phyloP scores from a whole-genome alignment of 805 yeast genomes.

The Candida morakotiae region DNA sequence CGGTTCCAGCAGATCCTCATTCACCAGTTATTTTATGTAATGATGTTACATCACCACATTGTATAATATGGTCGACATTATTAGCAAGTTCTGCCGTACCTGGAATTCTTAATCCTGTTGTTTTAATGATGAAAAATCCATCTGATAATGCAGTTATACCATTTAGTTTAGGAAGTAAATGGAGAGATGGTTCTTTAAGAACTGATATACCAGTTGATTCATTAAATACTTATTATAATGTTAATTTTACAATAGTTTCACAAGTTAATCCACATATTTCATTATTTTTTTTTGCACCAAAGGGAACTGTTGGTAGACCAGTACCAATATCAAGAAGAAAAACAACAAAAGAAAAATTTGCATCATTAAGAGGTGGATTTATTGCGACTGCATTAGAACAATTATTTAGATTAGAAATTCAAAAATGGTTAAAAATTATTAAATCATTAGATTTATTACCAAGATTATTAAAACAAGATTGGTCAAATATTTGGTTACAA shows the following conservation, averaged over 20 bases:
- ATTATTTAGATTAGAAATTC: constrained; percentile 64
- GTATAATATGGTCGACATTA: constrained; percentile 76
- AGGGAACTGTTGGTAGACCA: constrained; percentile 79
- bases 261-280: constrained; percentile 83
- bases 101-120: constrained; percentile 76
- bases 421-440: constrained; percentile 71
- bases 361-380: constrained; percentile 68
- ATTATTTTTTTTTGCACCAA: constrained; percentile 70
- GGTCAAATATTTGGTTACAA: constrained; percentile 77
- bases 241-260: constrained; percentile 70
- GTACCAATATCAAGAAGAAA: constrained; percentile 51
- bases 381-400: constrained; percentile 69
- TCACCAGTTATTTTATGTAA: constrained; percentile 78
- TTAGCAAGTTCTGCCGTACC: constrained; percentile 83
- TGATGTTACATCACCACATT: constrained; percentile 71
- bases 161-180: constrained; percentile 67
- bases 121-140: constrained; percentile 61
- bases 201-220: constrained; percentile 78
- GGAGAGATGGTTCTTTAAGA: constrained; percentile 76
- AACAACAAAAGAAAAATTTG: constrained; percentile 28
- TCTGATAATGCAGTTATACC: constrained; percentile 47
- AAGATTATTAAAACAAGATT: constrained; percentile 65
- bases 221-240: constrained; percentile 70
- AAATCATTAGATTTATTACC: constrained; percentile 67
- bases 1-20: constrained; percentile 79